These are phyloP conservation scores for Craterostigma plantagineum DNA, from an alignment of 257 asterid genomes.

Conservation along the genomic window DNA sequence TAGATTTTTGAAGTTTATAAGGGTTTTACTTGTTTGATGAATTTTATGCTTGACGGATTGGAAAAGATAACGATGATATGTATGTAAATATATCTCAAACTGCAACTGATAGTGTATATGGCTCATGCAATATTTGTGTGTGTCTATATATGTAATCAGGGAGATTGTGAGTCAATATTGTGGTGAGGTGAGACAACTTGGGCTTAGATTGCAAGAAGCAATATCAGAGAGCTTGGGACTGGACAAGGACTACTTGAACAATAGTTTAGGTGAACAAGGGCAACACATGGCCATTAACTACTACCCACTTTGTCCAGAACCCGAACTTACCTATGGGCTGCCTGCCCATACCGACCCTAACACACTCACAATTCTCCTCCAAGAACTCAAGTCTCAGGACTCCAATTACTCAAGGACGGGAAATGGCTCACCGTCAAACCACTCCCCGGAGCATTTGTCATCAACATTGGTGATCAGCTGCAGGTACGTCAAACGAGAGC, in stretches of 20 bases:
- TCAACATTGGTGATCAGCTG: slow-evolving; percentile 39
- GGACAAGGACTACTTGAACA: slow-evolving; percentile 30
- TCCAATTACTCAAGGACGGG: slow-evolving; percentile 30
- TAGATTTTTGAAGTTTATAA: neutral
- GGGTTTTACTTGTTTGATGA: no score
- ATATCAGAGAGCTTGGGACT: slow-evolving; percentile 74
- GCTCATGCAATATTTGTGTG: no score
- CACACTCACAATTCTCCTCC: slow-evolving; percentile 42
- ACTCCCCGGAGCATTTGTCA: slow-evolving; percentile 28
- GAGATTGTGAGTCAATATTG: slow-evolving; percentile 45
- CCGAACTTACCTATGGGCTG: slow-evolving; percentile 44
- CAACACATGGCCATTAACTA: slow-evolving; percentile 47
- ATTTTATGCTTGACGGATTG: no score
- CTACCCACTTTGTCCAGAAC: slow-evolving; percentile 43
- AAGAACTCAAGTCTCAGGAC: slow-evolving; percentile 28
- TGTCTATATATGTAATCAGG: slow-evolving; percentile 14
- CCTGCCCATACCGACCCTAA: slow-evolving; percentile 48
- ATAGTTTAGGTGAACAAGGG: slow-evolving; percentile 22
- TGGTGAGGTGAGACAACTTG: slow-evolving; percentile 38
- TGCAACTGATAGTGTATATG: no score
- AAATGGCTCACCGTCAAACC: slow-evolving; percentile 36
- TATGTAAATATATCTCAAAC: no score
- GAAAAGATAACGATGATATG: no score
- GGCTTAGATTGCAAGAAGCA: slow-evolving; percentile 42
- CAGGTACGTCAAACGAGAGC: no score